phyloP scores from a whole-genome alignment of 495 filamentous ascomycete species.

The Penicillium paradoxum region DNA sequence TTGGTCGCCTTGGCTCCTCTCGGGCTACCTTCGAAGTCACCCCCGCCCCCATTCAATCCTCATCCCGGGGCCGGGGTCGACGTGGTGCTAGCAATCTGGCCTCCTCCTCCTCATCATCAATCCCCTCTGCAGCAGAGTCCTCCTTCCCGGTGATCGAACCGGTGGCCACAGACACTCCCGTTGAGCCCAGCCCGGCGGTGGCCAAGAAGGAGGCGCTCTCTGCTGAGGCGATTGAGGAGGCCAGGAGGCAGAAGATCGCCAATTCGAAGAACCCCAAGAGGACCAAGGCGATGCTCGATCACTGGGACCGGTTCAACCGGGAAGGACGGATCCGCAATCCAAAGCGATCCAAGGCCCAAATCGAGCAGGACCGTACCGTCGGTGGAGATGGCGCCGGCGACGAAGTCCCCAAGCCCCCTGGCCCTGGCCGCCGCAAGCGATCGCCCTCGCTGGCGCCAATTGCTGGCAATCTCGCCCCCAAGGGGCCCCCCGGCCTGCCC shows the following conservation, averaged over 20 bases:
- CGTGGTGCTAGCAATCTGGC: constrained; percentile 18
- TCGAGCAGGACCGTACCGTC: constrained; percentile 36
- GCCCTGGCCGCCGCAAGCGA: constrained; percentile 18
- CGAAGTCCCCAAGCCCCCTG: constrained; percentile 25
- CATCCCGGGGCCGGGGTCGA: constrained; percentile 23
- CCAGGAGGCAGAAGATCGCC: constrained; percentile 34
- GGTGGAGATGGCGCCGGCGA: constrained; percentile 23
- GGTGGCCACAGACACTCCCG: constrained; percentile 4
- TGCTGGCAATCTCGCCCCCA: constrained; percentile 24
- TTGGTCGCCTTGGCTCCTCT: constrained; percentile 12
- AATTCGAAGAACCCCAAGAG: constrained; percentile 49
- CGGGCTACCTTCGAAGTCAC: constrained; percentile 23
- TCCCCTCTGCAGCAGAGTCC: constrained; percentile 1
- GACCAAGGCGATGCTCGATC: constrained; percentile 47
- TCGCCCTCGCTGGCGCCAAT: constrained; percentile 22
- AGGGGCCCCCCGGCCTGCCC: constrained; percentile 16
- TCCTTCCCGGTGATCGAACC: constrained; percentile 12
- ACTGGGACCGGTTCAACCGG: constrained; percentile 43
- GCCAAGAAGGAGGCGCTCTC: constrained; percentile 16
- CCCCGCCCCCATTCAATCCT: constrained; percentile 6
- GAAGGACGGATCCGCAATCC: constrained; percentile 43
- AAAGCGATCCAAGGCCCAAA: constrained; percentile 46
- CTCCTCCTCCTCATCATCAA: not conserved
- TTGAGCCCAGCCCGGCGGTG: not conserved
- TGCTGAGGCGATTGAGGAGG: constrained; percentile 29